Conservation (phyloP, 1,284 basidiomycete genomes). For the Anthracocystis walkeri region DNA sequence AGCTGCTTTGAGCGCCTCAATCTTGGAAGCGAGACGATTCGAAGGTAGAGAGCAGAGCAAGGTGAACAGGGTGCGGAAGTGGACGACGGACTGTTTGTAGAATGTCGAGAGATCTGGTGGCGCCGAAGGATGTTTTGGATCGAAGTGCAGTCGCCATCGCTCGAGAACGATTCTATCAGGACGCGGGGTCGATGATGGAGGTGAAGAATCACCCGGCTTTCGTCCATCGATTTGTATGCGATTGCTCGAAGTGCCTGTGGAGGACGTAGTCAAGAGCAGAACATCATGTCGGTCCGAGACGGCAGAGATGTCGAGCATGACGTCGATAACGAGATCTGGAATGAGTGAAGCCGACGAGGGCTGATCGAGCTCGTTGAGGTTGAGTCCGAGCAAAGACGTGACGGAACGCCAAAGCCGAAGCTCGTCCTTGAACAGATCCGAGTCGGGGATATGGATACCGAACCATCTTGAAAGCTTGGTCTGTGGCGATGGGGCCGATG, state of each 20-base stretch:
- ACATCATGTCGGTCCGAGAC: constrained; percentile 30
- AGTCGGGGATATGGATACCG: constrained; percentile 69
- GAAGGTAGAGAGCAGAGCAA: constrained; percentile 61
- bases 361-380: constrained; percentile 2
- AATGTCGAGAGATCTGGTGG: constrained; percentile 64
- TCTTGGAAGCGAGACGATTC: constrained; percentile 51
- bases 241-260: background rate
- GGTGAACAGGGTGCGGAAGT: constrained; percentile 66
- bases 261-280: constrained; percentile 15
- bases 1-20: constrained; percentile 29
- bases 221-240: constrained; percentile 30
- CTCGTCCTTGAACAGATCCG: constrained; percentile 66
- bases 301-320: constrained; percentile 65
- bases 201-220: background rate
- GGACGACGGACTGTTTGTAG: constrained; percentile 69
- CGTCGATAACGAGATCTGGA: constrained; percentile 67
- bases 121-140: constrained; percentile 13
- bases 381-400: constrained; percentile 31
- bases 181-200: background rate
- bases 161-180: constrained; percentile 50
- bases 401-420: constrained; percentile 67
- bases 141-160: constrained; percentile 49
- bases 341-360: constrained; percentile 22
- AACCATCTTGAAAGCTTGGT: constrained; percentile 63
- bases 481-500: constrained; percentile 13